These are phyloP conservation scores for Mycosarcoma maydis DNA, from an alignment of 1,284 basidiomycete species.

Conservation along the genomic window DNA sequence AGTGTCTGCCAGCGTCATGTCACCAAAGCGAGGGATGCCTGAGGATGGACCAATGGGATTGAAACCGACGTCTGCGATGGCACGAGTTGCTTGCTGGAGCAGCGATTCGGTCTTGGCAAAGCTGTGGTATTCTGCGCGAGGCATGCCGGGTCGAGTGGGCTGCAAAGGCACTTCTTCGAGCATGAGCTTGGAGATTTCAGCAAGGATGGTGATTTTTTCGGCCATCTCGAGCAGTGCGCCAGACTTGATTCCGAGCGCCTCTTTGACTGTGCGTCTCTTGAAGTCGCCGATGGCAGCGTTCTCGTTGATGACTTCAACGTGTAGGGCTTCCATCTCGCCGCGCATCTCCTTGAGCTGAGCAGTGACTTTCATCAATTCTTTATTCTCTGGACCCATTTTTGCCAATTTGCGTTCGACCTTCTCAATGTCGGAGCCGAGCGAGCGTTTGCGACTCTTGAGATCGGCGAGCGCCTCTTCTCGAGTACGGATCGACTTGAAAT, in stretches of 20 bases:
- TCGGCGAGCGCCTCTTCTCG: conserved; percentile 85
- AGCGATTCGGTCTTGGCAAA: conserved; percentile 56
- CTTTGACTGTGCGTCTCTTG: conserved; percentile 77
- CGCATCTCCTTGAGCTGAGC: conserved; percentile 78
- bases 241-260: conserved; percentile 85
- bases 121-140: conserved; percentile 76
- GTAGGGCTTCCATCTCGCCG: conserved; percentile 79
- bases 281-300: conserved; percentile 85
- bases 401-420: conserved; percentile 86
- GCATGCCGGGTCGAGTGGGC: conserved; percentile 80
- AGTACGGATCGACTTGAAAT: conserved; percentile 75
- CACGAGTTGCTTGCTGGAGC: conserved; percentile 52
- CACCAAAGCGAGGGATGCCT: conserved; percentile 37
- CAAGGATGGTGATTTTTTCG: conserved; percentile 86
- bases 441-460: conserved; percentile 76
- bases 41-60: conserved; percentile 38
- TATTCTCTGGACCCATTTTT: conserved; percentile 89
- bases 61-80: conserved; percentile 58
- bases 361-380: conserved; percentile 80
- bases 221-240: conserved; percentile 85
- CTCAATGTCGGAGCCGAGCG: conserved; percentile 79
- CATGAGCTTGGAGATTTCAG: conserved; percentile 81
- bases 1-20: conserved; percentile 24
- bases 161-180: conserved; percentile 85
- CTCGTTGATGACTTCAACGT: conserved; percentile 83